These are phyloP conservation scores for Populus nigra DNA, from an alignment of 345 rosid genomes.

Conservation along the genomic window DNA sequence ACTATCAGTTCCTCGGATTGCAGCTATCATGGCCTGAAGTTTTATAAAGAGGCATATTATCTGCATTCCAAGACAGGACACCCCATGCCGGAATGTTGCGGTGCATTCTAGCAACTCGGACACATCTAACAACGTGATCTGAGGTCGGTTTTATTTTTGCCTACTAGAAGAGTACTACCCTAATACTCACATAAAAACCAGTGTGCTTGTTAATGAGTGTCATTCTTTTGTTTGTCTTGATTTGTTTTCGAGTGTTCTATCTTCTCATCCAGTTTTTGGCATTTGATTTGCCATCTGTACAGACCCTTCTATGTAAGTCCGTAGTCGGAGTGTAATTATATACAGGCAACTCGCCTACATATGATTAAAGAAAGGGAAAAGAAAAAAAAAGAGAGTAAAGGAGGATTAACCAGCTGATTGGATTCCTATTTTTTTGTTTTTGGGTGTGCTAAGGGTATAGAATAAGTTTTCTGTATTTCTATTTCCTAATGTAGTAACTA, in stretches of 20 bases:
- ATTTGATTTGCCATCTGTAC: slow-evolving; percentile 55
- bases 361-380: slow-evolving; percentile 21
- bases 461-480: slow-evolving; percentile 36
- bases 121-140: slow-evolving; percentile 43
- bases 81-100: slow-evolving; percentile 53
- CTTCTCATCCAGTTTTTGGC: slow-evolving; percentile 46
- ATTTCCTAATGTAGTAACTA: slow-evolving; percentile 50
- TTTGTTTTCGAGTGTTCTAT: slow-evolving; percentile 31
- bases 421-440: slow-evolving; percentile 35
- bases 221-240: slow-evolving; percentile 49
- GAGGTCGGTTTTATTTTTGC: slow-evolving; percentile 26
- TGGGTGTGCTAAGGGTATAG: slow-evolving; percentile 54
- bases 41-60: slow-evolving; percentile 62
- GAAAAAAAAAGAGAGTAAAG: slow-evolving; percentile 19
- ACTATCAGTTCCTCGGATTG: slow-evolving; percentile 42
- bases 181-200: slow-evolving; percentile 32
- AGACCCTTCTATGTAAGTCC: slow-evolving; percentile 39
- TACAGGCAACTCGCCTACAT: slow-evolving; percentile 60
- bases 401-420: slow-evolving; percentile 54
- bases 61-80: slow-evolving; percentile 53
- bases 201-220: slow-evolving; percentile 44
- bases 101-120: slow-evolving; percentile 70
- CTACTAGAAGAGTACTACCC: slow-evolving; percentile 28
- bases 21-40: slow-evolving; percentile 79
- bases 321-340: slow-evolving; percentile 56